Evolutionary conservation across 768 basidiomycete species (phyloP).

Genomic region (Collybia mongolica): DNA sequence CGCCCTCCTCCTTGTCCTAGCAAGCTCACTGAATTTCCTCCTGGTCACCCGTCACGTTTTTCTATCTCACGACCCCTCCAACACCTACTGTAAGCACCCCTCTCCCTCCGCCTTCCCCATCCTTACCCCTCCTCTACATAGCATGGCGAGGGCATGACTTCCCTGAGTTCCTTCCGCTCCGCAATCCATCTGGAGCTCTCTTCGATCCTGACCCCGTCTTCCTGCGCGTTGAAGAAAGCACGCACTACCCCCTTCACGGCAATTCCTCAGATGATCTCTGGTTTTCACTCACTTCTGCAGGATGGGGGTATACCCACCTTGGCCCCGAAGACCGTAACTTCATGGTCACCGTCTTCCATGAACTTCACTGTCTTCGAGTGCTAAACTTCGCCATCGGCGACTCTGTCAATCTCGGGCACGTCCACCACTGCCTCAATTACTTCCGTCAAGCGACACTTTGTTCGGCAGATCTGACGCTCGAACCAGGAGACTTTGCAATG

Average conservation of each 20-base stretch:
- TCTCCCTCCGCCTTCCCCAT: background rate
- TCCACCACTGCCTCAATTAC: slow-evolving; percentile 48
- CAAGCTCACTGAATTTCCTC: background rate
- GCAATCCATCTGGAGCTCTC: background rate
- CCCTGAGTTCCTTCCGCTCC: slow-evolving; percentile 8
- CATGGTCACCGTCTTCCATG: slow-evolving; percentile 42
- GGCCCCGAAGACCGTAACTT: slow-evolving; percentile 29
- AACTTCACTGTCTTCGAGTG: slow-evolving; percentile 43
- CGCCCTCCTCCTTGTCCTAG: background rate
- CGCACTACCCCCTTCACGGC: slow-evolving; percentile 1
- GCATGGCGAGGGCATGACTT: slow-evolving; percentile 10
- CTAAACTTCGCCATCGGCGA: slow-evolving; percentile 9
- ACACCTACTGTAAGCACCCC: background rate
- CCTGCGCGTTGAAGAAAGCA: slow-evolving; percentile 4
- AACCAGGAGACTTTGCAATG: slow-evolving; percentile 37
- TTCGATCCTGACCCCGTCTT: slow-evolving; percentile 1
- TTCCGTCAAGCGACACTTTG: slow-evolving; percentile 45
- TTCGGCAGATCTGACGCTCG: slow-evolving; percentile 45
- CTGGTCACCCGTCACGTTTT: background rate
- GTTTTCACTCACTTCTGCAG: slow-evolving; percentile 5
- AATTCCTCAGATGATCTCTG: background rate
- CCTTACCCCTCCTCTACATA: background rate
- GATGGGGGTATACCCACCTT: slow-evolving; percentile 17
- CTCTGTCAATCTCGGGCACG: slow-evolving; percentile 18
- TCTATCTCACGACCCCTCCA: background rate